Conservation (phyloP, 805 yeast species). For the Candida yuanshanica region DNA sequence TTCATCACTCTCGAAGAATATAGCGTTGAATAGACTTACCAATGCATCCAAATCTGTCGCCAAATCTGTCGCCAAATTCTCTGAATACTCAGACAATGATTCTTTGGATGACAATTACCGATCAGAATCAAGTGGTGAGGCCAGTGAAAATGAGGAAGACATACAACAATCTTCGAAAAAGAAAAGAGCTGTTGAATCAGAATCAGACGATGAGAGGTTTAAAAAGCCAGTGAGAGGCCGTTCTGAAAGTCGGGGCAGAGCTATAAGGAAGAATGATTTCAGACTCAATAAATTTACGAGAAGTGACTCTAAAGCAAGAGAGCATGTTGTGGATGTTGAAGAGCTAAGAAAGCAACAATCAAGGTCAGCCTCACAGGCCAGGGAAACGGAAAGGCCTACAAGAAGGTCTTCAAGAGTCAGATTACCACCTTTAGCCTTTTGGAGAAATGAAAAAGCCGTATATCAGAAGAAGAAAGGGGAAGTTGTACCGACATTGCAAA, state of each 20-base stretch:
- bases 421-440: slow-evolving; percentile 69
- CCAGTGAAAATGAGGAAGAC: slow-evolving; percentile 14
- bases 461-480: slow-evolving; percentile 38
- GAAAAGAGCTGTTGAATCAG: slow-evolving; percentile 1
- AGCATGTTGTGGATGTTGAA: slow-evolving; percentile 6
- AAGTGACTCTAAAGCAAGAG: not conserved
- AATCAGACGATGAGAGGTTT: not conserved
- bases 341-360: slow-evolving; percentile 7
- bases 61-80: not conserved
- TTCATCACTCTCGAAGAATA: slow-evolving; percentile 6
- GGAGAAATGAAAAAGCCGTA: slow-evolving; percentile 77
- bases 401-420: slow-evolving; percentile 63
- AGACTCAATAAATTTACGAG: slow-evolving; percentile 2
- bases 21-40: slow-evolving; percentile 5
- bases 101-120: slow-evolving; percentile 1
- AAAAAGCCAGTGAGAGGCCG: not conserved
- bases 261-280: not conserved
- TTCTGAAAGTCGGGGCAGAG: not conserved
- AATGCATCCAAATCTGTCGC: not conserved
- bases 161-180: slow-evolving; percentile 5
- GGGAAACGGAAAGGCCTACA: slow-evolving; percentile 26
- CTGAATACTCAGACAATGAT: slow-evolving; percentile 7
- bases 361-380: slow-evolving; percentile 4
- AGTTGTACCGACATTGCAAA: slow-evolving; percentile 51
- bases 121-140: slow-evolving; percentile 7